A percentile compares a stretch with the other conserved stretches of the same genome.
Evolutionary conservation across 352 stramenopile genomes (phyloP).

Genomic region (Phytophthora pistaciae): DNA sequence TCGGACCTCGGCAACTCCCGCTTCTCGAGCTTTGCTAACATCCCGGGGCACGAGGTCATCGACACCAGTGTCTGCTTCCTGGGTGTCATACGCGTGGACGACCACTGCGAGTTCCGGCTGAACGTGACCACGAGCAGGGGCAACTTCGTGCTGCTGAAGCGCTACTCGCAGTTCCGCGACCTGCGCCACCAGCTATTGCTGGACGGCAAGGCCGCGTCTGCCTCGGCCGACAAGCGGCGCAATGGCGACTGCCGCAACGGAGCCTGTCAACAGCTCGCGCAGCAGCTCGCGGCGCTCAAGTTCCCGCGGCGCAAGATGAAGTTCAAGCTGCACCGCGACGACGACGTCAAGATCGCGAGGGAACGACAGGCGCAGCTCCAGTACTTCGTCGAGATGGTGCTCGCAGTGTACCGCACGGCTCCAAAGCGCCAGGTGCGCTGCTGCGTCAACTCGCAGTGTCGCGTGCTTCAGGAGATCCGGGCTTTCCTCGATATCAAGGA

Average conservation of each 20-base stretch:
- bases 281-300: constrained; percentile 54
- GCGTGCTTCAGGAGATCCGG: constrained; percentile 50
- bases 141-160: constrained; percentile 67
- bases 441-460: constrained; percentile 67
- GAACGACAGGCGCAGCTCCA: constrained; percentile 55
- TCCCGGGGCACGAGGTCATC: constrained; percentile 46
- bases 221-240: constrained; percentile 16
- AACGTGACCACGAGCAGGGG: constrained; percentile 64
- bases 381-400: constrained; percentile 58
- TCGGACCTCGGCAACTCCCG: constrained; percentile 20
- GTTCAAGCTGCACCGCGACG: constrained; percentile 27
- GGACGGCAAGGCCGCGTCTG: not conserved
- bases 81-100: constrained; percentile 43
- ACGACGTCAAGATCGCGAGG: constrained; percentile 42
- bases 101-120: constrained; percentile 65
- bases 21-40: constrained; percentile 30
- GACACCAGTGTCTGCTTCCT: constrained; percentile 53
- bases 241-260: constrained; percentile 46
- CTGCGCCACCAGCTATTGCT: constrained; percentile 62
- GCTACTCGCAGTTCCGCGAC: constrained; percentile 78
- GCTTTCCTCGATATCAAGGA: constrained; percentile 58
- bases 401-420: constrained; percentile 58
- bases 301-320: constrained; percentile 61
- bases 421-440: constrained; percentile 60
- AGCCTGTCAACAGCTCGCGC: constrained; percentile 47